phyloP scores from a whole-genome alignment of 2,329 filamentous ascomycete species.

The Fusarium sp. region DNA sequence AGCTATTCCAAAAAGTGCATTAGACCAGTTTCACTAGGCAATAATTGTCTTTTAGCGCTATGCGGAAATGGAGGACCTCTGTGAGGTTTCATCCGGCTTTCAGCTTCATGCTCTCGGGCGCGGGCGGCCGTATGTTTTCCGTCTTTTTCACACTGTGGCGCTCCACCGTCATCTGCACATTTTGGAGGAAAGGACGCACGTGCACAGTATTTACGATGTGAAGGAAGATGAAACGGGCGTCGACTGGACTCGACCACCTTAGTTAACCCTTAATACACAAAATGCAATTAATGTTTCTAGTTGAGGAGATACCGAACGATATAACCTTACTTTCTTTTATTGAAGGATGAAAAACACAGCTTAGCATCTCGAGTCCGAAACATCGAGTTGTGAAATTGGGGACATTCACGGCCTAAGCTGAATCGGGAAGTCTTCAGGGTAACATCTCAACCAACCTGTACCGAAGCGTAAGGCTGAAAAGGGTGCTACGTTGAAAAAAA shows the following conservation, averaged over 20 bases:
- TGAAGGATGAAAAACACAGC: not conserved
- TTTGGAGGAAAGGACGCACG: too few relatives aligned
- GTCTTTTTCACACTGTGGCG: accelerated
- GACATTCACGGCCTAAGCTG: not conserved
- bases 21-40: not conserved
- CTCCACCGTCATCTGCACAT: not conserved
- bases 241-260: not conserved
- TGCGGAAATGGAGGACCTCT: not conserved
- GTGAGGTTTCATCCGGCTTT: not conserved
- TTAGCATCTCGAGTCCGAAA: not conserved
- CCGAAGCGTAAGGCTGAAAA: not conserved
- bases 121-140: too few relatives aligned
- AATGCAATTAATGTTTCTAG: not conserved
- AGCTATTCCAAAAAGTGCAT: not conserved
- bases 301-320: not conserved
- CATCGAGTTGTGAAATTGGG: not conserved
- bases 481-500: not conserved
- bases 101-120: not conserved
- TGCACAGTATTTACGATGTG: not conserved
- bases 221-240: not conserved
- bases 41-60: not conserved
- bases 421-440: not conserved
- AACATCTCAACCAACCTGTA: not conserved
- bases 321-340: not conserved
- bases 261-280: not conserved